These are phyloP conservation scores for Diaporthe longicolla DNA, from an alignment of 2,329 filamentous ascomycete genomes.

Conservation along the genomic window DNA sequence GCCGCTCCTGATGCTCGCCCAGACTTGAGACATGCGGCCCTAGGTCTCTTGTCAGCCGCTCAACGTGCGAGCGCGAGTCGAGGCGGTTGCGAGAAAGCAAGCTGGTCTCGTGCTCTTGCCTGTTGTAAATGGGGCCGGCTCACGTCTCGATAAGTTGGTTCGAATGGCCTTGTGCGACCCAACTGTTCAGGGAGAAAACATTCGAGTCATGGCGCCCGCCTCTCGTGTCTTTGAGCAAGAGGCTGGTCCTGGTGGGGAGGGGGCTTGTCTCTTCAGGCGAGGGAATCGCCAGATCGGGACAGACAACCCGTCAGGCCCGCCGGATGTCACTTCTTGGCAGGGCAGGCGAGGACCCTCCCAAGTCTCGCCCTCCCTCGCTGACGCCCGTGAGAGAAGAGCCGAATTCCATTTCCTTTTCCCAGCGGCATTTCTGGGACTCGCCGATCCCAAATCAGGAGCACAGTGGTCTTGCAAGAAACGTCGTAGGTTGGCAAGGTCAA, in stretches of 20 bases:
- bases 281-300: constrained; percentile 21
- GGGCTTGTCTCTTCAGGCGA: constrained; percentile 16
- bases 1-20: constrained; percentile 7
- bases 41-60: neutral
- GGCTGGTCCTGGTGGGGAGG: constrained; percentile 19
- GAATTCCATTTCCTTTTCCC: neutral
- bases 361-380: constrained; percentile 8
- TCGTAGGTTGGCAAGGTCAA: constrained; percentile 32
- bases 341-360: constrained; percentile 14
- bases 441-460: constrained; percentile 4
- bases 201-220: constrained; percentile 28
- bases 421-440: constrained; percentile 8
- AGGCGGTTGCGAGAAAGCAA: neutral
- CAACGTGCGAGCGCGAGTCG: neutral
- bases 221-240: constrained; percentile 17
- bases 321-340: constrained; percentile 31
- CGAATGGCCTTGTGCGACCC: neutral
- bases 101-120: constrained; percentile 3
- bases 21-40: constrained; percentile 22
- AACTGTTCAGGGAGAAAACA: constrained; percentile 18
- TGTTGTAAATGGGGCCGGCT: neutral
- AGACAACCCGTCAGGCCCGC: constrained; percentile 9
- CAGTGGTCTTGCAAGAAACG: constrained; percentile 26
- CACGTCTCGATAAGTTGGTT: neutral
- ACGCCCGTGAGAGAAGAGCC: neutral